These are phyloP conservation scores for Nakaseomyces sp. DNA, from an alignment of 1,139 yeast genomes.

Conservation along the genomic window DNA sequence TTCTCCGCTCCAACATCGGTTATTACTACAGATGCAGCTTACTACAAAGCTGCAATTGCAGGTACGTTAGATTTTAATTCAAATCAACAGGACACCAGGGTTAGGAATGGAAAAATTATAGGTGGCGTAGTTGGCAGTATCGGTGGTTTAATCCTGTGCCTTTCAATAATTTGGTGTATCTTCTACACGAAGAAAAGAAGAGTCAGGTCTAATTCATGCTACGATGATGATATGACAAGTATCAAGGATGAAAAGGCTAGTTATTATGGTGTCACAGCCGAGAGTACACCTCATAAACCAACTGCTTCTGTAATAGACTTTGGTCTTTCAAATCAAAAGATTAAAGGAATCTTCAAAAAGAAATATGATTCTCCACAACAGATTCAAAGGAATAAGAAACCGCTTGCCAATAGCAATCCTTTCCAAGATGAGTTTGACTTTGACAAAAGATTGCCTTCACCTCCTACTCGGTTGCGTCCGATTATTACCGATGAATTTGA, in stretches of 20 bases:
- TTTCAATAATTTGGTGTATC: conserved; percentile 6
- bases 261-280: conserved; percentile 1
- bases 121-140: conserved; percentile 10
- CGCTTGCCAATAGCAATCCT: conserved; percentile 7
- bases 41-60: conserved; percentile 8
- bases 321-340: conserved; percentile 1
- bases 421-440: conserved; percentile 10
- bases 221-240: conserved; percentile 3
- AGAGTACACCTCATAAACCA: not conserved
- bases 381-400: not conserved
- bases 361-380: not conserved
- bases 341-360: not conserved
- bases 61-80: conserved; percentile 7
- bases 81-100: conserved; percentile 1
- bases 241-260: conserved; percentile 4
- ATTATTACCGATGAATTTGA: conserved; percentile 1
- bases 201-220: conserved; percentile 1
- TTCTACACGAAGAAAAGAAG: not conserved
- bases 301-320: not conserved
- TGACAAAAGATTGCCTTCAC: conserved; percentile 4
- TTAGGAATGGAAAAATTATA: conserved; percentile 2
- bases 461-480: not conserved
- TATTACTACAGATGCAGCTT: conserved; percentile 8
- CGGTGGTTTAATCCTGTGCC: conserved; percentile 5
- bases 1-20: conserved; percentile 4